These are phyloP conservation scores for Penicillium arizonense DNA, from an alignment of 495 filamentous ascomycete genomes.

Conservation along the genomic window DNA sequence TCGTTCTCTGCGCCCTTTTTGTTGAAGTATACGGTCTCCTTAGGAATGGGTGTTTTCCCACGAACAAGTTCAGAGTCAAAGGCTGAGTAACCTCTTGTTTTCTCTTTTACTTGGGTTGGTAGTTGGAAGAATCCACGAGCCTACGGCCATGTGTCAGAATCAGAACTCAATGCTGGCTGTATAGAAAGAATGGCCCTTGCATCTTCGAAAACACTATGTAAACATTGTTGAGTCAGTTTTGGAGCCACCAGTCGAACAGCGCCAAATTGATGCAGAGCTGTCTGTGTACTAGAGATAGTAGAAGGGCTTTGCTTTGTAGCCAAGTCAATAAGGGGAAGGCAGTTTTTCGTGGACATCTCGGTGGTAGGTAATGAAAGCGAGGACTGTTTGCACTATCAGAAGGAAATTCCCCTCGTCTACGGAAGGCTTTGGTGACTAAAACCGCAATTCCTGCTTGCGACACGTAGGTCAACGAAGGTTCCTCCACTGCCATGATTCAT, in stretches of 20 bases:
- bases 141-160: constrained; percentile 1
- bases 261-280: constrained; percentile 5
- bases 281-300: constrained; percentile 3
- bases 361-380: background rate
- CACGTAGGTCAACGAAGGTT: no score
- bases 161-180: background rate
- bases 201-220: background rate
- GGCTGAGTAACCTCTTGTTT: constrained; percentile 4
- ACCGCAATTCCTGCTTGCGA: no score
- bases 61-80: constrained; percentile 12
- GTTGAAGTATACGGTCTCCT: constrained; percentile 9
- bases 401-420: no score
- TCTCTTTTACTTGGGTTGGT: constrained; percentile 1
- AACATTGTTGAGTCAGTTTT: background rate
- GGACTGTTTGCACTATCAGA: background rate
- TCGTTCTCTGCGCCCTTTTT: background rate
- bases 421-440: no score
- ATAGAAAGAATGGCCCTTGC: background rate
- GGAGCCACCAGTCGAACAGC: constrained; percentile 13
- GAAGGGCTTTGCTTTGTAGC: constrained; percentile 1
- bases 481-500: no score
- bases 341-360: background rate
- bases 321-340: constrained; percentile 10
- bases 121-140: constrained; percentile 8
- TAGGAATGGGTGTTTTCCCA: constrained; percentile 7